Base-by-base conservation (phyloP, 305 asterid species). In the Fraxinus sp. region DNA sequence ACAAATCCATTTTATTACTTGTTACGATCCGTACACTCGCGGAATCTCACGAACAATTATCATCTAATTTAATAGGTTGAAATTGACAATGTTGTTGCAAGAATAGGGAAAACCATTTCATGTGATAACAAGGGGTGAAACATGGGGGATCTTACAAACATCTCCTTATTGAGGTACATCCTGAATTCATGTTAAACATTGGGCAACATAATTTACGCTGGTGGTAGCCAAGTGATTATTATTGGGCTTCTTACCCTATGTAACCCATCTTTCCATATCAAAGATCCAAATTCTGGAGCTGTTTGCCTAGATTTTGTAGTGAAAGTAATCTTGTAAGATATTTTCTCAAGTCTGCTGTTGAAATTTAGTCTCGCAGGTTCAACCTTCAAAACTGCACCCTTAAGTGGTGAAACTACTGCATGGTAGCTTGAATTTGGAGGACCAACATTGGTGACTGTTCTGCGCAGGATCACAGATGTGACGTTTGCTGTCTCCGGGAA, bases 391-490 rank as follows among this genome's bases (percentile, higher is more conserved):
- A 16, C 16, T 30, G 86, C 98, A 0, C 98, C 97, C 57, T 77
- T 90, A 74, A 96, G 92, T 32, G 90, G 85, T n/a, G 99, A 88
- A 64, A 92, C 81, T 77, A 73, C 91, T 1, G 85, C 89, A 49
- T 77, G 98, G 91, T 96, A 96, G 33, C 87, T 90, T 4, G 99
- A 93, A 7, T 77, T 83, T 1, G 94, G 83, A 16, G 90, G 86
- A 0, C 98, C 99, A 18, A 96, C 98, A 33, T 96, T 96, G 33
- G 98, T 96, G 46, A 82, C 98, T 0, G 97, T 93, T 72, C 99
- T 84, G 6, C 59, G 91, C 28, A 94, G 79, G 5, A 90, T 90
- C 82, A 91, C 20, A 24, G 80, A 83, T 0, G 95, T 82, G 1
- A 62, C 75, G 7, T 87, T 93, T 0, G 37, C 5, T 0, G 18